These are phyloP conservation scores for sunflower (Helianthus annuus) DNA, from an alignment of 129 eudicot genomes.

Conservation along the genomic window HanXRQr2.0-SUNRISE NC_035449.2:94350017-94350516, in stretches of 20 bases:
- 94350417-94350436: too few species aligned
- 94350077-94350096: not conserved
- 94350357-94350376: too few species aligned
- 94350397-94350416: too few species aligned
- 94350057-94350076: not conserved
- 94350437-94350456: too few species aligned
- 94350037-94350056: too few species aligned
- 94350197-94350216: not conserved
- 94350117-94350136: not conserved
- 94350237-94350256: not conserved
- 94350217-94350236: constrained; percentile 7
- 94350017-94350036: too few species aligned
- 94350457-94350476: too few species aligned
- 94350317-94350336: too few species aligned
- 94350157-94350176: not conserved
- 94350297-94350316: not conserved
- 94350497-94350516: too few species aligned
- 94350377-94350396: too few species aligned
- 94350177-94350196: not conserved
- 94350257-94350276: not conserved
- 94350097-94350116: not conserved
- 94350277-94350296: not conserved
- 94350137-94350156: not conserved
- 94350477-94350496: too few species aligned
- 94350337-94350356: too few species aligned